phyloP scores from a whole-genome alignment of 345 rosid species.

The Ceriops zippeliana region DNA sequence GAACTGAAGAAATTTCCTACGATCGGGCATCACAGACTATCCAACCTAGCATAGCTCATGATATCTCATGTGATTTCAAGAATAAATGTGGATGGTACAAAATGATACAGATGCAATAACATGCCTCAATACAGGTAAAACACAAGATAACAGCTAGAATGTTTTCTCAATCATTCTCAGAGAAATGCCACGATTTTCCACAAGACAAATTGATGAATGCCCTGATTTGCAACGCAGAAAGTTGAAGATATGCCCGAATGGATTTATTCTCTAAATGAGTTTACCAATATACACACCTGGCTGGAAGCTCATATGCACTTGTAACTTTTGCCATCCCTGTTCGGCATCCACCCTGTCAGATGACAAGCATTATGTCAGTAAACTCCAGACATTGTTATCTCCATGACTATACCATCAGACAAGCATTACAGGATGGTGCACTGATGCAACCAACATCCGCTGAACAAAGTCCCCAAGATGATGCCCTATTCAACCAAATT shows the following conservation, averaged over 20 bases:
- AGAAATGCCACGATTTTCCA: not conserved
- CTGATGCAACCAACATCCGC: constrained; percentile 7
- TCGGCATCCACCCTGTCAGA: constrained; percentile 88
- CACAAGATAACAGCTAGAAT: not conserved
- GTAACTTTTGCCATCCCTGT: constrained; percentile 99
- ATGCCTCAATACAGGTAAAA: not conserved
- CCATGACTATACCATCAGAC: not conserved
- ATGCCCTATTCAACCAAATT: constrained; percentile 82
- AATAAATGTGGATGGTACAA: not conserved
- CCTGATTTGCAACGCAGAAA: too few species aligned
- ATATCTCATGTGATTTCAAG: not conserved
- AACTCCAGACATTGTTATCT: constrained; percentile 8
- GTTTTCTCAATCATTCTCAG: not conserved
- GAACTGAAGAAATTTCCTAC: too few species aligned
- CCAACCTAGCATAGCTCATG: not conserved
- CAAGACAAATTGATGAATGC: not conserved
- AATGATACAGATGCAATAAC: not conserved
- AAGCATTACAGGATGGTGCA: not conserved
- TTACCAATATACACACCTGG: constrained; percentile 71
- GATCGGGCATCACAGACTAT: not conserved
- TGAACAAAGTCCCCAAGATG: constrained; percentile 91
- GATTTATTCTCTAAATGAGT: not conserved
- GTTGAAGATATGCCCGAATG: too few species aligned
- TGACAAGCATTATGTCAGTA: constrained; percentile 20
- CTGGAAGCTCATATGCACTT: constrained; percentile 91